phyloP scores from a whole-genome alignment of 768 basidiomycete species.

The Termitomyces heimii region DNA sequence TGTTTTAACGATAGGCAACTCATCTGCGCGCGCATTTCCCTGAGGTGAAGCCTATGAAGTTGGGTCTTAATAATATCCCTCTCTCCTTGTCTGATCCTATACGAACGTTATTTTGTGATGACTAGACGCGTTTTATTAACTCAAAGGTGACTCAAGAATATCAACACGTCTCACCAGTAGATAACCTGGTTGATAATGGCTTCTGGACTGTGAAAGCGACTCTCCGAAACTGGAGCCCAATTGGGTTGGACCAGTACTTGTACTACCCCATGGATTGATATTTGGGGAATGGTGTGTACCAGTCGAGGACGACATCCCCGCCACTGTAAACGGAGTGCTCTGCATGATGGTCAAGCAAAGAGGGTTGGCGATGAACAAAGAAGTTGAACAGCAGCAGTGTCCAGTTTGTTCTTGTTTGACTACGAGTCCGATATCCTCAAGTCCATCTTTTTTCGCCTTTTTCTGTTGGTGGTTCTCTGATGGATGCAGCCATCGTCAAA shows the following conservation, averaged over 20 bases:
- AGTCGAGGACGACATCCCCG: slow-evolving; percentile 53
- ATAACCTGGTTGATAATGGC: slow-evolving; percentile 78
- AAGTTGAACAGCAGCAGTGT: not conserved
- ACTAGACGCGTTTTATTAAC: slow-evolving; percentile 6
- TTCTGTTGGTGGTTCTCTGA: not conserved
- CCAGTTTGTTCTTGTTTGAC: slow-evolving; percentile 1
- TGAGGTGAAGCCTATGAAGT: slow-evolving; percentile 37
- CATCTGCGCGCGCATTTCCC: slow-evolving; percentile 60
- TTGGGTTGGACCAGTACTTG: slow-evolving; percentile 29
- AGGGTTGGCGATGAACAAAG: not conserved
- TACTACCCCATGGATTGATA: slow-evolving; percentile 44
- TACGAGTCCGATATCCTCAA: not conserved
- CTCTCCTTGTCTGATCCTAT: not conserved
- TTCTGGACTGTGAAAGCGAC: slow-evolving; percentile 62
- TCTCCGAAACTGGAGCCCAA: slow-evolving; percentile 56
- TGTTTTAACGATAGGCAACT: slow-evolving; percentile 69
- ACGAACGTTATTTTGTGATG: slow-evolving; percentile 55
- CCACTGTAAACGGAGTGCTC: slow-evolving; percentile 46
- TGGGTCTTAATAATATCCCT: not conserved
- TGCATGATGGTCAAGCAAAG: slow-evolving; percentile 25
- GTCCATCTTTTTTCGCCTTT: not conserved
- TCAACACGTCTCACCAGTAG: slow-evolving; percentile 51
- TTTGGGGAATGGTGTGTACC: slow-evolving; percentile 39
- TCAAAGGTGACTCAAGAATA: not conserved
- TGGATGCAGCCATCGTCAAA: slow-evolving; percentile 35